These are phyloP conservation scores for Podaxis sp. DNA, from an alignment of 768 basidiomycete species.

Conservation along the genomic window DNA sequence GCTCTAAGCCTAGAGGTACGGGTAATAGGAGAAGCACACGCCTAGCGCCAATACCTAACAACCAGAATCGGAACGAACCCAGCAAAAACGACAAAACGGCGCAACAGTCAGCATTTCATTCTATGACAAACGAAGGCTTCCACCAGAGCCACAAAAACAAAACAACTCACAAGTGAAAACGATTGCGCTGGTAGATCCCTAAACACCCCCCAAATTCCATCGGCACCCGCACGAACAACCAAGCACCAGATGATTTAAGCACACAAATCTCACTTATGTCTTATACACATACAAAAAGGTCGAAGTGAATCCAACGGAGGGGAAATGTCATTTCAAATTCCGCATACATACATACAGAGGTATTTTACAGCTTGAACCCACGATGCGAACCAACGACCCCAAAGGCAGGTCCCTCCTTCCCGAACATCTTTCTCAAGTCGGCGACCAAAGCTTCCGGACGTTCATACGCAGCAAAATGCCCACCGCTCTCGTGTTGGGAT, in stretches of 20 bases:
- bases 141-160: not conserved
- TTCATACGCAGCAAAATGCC: slow-evolving; percentile 61
- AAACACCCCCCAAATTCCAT: not conserved
- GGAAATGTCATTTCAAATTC: too few species aligned
- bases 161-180: slow-evolving; percentile 89
- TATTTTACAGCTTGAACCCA: slow-evolving; percentile 29
- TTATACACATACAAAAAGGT: too few species aligned
- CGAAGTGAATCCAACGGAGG: too few species aligned
- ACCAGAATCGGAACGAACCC: not conserved
- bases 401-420: slow-evolving; percentile 47
- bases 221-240: too few species aligned
- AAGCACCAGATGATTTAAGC: too few species aligned
- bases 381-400: slow-evolving; percentile 44
- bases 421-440: slow-evolving; percentile 59
- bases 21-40: slow-evolving; percentile 27
- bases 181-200: slow-evolving; percentile 97
- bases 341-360: too few species aligned
- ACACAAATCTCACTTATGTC: too few species aligned
- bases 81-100: not conserved
- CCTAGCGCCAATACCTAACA: slow-evolving; percentile 83
- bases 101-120: not conserved
- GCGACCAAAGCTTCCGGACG: slow-evolving; percentile 44
- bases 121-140: not conserved
- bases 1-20: slow-evolving; percentile 1
- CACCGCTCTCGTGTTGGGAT: slow-evolving; percentile 47